phyloP scores from a whole-genome alignment of 768 basidiomycete species.

The Serendipita vermifera region DNA sequence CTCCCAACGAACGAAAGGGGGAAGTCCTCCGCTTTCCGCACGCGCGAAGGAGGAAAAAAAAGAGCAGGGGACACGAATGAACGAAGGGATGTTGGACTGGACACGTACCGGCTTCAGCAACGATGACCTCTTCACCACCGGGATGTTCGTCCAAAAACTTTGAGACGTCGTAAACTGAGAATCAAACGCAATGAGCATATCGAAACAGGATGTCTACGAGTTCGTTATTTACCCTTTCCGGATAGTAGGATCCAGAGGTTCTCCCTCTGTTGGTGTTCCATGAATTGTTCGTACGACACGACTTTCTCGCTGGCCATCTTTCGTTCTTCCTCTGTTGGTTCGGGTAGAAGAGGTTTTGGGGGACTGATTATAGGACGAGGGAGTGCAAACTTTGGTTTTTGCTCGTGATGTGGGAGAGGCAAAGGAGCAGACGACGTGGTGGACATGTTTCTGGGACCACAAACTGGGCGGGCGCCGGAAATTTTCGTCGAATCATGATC shows the following conservation, averaged over 20 bases:
- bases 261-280: constrained; percentile 60
- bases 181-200: constrained; percentile 10
- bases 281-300: constrained; percentile 51
- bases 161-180: constrained; percentile 79
- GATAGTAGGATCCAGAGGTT: constrained; percentile 71
- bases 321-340: constrained; percentile 8
- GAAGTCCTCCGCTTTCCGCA: too few relatives aligned
- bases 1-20: too few relatives aligned
- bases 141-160: constrained; percentile 98
- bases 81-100: constrained; percentile 7
- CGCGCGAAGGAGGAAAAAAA: neutral
- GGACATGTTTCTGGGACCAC: neutral
- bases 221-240: constrained; percentile 50
- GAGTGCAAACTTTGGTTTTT: neutral
- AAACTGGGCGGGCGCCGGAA: neutral
- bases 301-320: constrained; percentile 15
- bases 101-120: constrained; percentile 77
- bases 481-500: constrained; percentile 6
- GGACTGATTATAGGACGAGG: neutral
- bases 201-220: constrained; percentile 9
- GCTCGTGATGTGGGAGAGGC: neutral
- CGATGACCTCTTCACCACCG: constrained; percentile 94
- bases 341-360: constrained; percentile 11
- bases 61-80: neutral
- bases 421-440: constrained; percentile 1